These are phyloP conservation scores for Fusarium phyllophilum DNA, from an alignment of 2,329 filamentous ascomycete species.

Conservation along the genomic window DNA sequence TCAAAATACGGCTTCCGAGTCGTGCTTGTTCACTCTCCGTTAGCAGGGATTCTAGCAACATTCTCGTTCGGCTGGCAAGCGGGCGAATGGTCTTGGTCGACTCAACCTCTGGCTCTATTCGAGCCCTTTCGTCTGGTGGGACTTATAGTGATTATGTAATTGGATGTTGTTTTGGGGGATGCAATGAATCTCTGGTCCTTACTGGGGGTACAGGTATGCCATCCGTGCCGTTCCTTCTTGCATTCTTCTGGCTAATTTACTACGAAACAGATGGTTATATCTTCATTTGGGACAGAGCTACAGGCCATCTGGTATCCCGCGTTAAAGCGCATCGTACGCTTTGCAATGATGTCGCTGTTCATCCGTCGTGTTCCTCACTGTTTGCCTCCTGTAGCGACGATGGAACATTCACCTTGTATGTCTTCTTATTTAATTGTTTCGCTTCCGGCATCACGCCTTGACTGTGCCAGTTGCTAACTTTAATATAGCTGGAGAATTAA, in stretches of 20 bases:
- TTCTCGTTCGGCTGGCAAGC: not conserved
- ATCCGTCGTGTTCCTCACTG: not conserved
- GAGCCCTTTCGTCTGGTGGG: accelerated
- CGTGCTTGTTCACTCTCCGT: not conserved
- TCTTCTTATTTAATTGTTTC: accelerated
- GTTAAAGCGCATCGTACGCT: not conserved
- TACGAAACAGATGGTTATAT: not conserved
- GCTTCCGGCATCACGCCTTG: accelerated
- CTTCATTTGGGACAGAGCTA: not conserved
- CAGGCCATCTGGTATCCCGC: accelerated
- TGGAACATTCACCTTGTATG: not conserved
- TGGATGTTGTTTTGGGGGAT: not conserved
- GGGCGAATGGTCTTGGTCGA: accelerated
- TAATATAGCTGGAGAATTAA: not conserved
- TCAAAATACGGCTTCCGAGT: not conserved
- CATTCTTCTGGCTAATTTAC: accelerated
- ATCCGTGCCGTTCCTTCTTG: accelerated
- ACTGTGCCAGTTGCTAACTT: accelerated
- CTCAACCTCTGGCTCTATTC: not conserved
- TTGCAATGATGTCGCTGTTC: not conserved
- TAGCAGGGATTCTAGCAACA: accelerated
- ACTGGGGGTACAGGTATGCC: accelerated
- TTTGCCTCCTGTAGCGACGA: not conserved
- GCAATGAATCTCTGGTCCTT: not conserved
- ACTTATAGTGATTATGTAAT: not conserved